These are phyloP conservation scores for Parathielavia appendiculata DNA, from an alignment of 495 filamentous ascomycete species.

Conservation along the genomic window DNA sequence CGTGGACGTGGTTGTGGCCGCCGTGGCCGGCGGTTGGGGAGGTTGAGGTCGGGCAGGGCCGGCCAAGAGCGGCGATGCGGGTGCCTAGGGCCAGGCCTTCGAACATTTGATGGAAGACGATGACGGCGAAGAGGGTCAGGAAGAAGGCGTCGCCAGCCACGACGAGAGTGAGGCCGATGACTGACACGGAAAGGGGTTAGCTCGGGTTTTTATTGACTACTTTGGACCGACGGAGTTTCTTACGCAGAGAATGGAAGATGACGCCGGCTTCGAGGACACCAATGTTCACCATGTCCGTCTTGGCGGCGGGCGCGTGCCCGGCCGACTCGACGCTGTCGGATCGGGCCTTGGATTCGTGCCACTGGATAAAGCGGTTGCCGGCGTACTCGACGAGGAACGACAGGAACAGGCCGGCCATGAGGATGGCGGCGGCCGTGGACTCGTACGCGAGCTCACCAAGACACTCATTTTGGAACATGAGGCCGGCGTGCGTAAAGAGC, in stretches of 20 bases:
- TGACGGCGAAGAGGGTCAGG: slow-evolving; percentile 52
- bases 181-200: slow-evolving; percentile 49
- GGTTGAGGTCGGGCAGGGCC: slow-evolving; percentile 3
- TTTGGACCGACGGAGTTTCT: slow-evolving; percentile 27
- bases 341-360: slow-evolving; percentile 21
- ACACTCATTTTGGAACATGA: slow-evolving; percentile 61
- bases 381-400: slow-evolving; percentile 57
- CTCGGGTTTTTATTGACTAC: too few species aligned
- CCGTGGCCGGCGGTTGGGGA: slow-evolving; percentile 1
- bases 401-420: slow-evolving; percentile 61
- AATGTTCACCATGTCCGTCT: slow-evolving; percentile 49
- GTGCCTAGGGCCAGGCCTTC: slow-evolving; percentile 73
- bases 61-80: slow-evolving; percentile 49
- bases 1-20: slow-evolving; percentile 16
- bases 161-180: slow-evolving; percentile 56
- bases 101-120: slow-evolving; percentile 67
- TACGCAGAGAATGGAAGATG: slow-evolving; percentile 64
- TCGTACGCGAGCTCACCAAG: slow-evolving; percentile 58
- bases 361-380: slow-evolving; percentile 48
- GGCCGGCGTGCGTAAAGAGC: slow-evolving; percentile 58
- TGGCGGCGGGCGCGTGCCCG: neutral
- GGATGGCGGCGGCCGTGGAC: slow-evolving; percentile 54
- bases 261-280: slow-evolving; percentile 65
- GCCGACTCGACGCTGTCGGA: neutral
- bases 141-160: slow-evolving; percentile 54